phyloP scores from a whole-genome alignment of 1,139 yeast species.

The Barnettozyma hawaiiensis region DNA sequence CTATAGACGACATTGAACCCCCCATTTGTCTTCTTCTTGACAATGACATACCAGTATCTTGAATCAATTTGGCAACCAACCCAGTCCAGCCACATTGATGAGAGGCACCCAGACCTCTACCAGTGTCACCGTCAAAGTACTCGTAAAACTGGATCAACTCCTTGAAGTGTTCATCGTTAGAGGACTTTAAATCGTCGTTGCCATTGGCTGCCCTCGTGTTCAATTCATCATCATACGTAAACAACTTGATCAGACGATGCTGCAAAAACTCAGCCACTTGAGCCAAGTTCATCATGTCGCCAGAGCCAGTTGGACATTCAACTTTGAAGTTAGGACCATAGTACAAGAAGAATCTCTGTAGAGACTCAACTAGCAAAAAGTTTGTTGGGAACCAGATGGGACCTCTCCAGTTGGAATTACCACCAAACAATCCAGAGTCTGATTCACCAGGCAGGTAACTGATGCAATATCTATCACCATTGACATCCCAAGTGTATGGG shows the following conservation, averaged over 20 bases:
- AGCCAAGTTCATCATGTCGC: conserved; percentile 74
- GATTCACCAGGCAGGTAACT: conserved; percentile 90
- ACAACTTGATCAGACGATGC: conserved; percentile 77
- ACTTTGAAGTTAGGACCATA: conserved; percentile 84
- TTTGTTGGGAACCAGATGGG: conserved; percentile 99
- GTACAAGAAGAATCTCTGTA: conserved; percentile 84
- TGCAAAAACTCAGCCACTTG: conserved; percentile 91
- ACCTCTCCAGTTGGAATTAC: conserved; percentile 97
- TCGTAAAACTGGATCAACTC: conserved; percentile 82
- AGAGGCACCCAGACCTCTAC: conserved; percentile 90
- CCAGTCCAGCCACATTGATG: conserved; percentile 99
- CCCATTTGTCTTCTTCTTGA: conserved; percentile 16
- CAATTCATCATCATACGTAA: conserved; percentile 58
- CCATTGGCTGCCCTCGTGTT: conserved; percentile 83
- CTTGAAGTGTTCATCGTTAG: conserved; percentile 67
- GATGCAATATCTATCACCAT: conserved; percentile 70
- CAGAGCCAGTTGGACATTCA: conserved; percentile 89
- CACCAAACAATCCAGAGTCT: conserved; percentile 93
- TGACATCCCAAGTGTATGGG: conserved; percentile 83
- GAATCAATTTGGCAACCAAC: conserved; percentile 87
- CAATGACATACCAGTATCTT: conserved; percentile 78
- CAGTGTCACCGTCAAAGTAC: conserved; percentile 93
- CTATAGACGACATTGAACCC: conserved; percentile 29
- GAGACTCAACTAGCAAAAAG: conserved; percentile 79
- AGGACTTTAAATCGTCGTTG: conserved; percentile 52